Percentiles rank a stretch among this genome's conserved stretches.
phyloP scores from a whole-genome alignment of 2,329 filamentous ascomycete species.

The Periconia macrospinosa region DNA sequence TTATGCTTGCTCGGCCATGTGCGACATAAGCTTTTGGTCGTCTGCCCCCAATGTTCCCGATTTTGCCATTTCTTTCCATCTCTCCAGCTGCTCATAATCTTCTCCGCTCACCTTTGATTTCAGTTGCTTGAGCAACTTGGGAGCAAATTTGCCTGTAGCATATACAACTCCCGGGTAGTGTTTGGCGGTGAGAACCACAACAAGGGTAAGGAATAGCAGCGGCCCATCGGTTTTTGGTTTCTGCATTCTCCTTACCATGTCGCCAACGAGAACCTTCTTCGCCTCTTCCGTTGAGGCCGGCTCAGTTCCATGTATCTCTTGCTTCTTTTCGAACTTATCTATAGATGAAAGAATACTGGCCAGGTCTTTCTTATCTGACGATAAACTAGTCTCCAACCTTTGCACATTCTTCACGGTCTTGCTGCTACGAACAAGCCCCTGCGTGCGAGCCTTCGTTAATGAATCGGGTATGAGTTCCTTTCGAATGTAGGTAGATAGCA shows the following conservation, averaged over 20 bases:
- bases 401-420: slow-evolving; percentile 34
- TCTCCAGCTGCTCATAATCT: slow-evolving; percentile 34
- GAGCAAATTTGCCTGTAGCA: slow-evolving; percentile 46
- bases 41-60: slow-evolving; percentile 30
- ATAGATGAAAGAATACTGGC: slow-evolving; percentile 16
- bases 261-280: slow-evolving; percentile 31
- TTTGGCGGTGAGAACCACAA: slow-evolving; percentile 37
- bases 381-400: slow-evolving; percentile 28
- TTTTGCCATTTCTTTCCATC: slow-evolving; percentile 43
- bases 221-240: slow-evolving; percentile 41
- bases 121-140: slow-evolving; percentile 42
- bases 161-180: slow-evolving; percentile 39
- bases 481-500: slow-evolving; percentile 31
- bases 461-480: slow-evolving; percentile 40
- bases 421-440: slow-evolving; percentile 33
- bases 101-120: slow-evolving; percentile 23
- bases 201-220: slow-evolving; percentile 40
- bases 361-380: slow-evolving; percentile 15
- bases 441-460: slow-evolving; percentile 31
- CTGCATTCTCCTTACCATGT: slow-evolving; percentile 38
- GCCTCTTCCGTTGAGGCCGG: slow-evolving; percentile 9
- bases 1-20: slow-evolving; percentile 23
- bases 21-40: slow-evolving; percentile 38
- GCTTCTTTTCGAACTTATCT: slow-evolving; percentile 39
- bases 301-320: slow-evolving; percentile 20